Base-by-base conservation (phyloP, 768 basidiomycete genomes). In the Pisolithus tinctorius region DNA sequence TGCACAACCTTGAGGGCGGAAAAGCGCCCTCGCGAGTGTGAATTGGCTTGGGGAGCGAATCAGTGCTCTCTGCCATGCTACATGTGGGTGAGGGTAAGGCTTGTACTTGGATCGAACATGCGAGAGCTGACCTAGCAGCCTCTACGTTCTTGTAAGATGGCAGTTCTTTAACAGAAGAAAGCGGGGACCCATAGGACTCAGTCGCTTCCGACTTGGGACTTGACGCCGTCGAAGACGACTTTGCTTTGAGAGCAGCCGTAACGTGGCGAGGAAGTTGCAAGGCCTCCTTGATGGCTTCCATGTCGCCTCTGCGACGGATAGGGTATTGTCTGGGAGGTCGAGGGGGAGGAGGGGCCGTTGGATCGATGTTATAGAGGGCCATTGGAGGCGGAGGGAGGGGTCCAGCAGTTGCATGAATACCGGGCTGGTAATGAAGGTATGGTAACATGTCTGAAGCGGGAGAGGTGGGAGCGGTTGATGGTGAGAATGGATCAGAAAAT, bases 341-440 rank as follows among this genome's bases (percentile, higher is more conserved):
- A 52, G 84, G 82, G 2, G 74, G 69, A 23, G 83, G 81, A 10
- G 78, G 73, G 8, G 76, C 69, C 45, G 63, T 71, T 11, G 71
- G 69, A 45, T 76, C 70, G 30, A 81, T 72, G 51, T 69, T 70
- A 49, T 81, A 75, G 50, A 73, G 65, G 17, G 82, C 75, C 52
- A 81, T 73, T 2, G 86, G 84, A 8, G 85, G 86, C 30, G 80
- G 79, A 27, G 87, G 86, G 52, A 86, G 73, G 44, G 87, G 86
- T 4, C 85, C 84, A 39, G 86, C 86, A 23, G 77, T 86, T 6
- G 84, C 74, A 66, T 89, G 83, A 2, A 83, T 59, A 45, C 81
- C 84, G 45, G 84, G 83, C 52, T 84, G 77, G 59, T 87, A 86
- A 58, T 74, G 68, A 48, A 82, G 66, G 62, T 80, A 84, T 7